Evolutionary conservation across 2,329 filamentous ascomycete genomes (phyloP), one percentile per base, ranked within the genome.

Genomic region (Sarocladium strictum): DNA sequence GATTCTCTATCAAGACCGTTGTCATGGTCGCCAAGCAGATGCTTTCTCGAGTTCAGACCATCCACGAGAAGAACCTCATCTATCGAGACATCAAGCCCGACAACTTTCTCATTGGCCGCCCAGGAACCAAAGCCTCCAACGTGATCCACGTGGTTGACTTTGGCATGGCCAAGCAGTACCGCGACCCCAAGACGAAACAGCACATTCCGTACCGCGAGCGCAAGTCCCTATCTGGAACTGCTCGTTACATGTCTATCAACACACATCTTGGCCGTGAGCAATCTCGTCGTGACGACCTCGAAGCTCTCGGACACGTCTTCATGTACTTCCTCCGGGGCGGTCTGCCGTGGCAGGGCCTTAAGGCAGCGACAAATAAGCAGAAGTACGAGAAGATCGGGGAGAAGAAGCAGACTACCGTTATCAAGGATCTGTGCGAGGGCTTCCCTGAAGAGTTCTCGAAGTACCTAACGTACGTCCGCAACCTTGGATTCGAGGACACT

Each of bases 341-440:
- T 7, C 75, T 88, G 54, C 85, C 85, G 33, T 89, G 85, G 85
- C 84, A 89, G 67, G 85, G 84, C 10, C 74, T 89, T 59, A 88
- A 88, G 74, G 84, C 85, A 68, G 85, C 84, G 27, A 87, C 85
- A 47, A 87, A 87, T 72, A 87, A 99, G 83, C 94, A 99, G 70
- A 99, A 99, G 76, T 99, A 99, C 70, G 94, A 99, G 76, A 97
- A 97, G 81, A 99, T 99, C 23, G 94, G 94, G 45, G 93, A 99
- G 79, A 97, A 99, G 87, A 99, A 99, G 79, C 94, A 97, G 76
- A 97, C 93, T 0, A 97, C 94, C 21, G 83, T 84, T 4, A 95
- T 99, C 76, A 96, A 97, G 76, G 94, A 99, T 65, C 83, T 99
- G 15, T 97, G 93, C 69, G 92, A 97, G 63, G 88, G 90, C 53